Base-by-base conservation (phyloP, 305 asterid species). In the Fraxinus latifolia region DNA sequence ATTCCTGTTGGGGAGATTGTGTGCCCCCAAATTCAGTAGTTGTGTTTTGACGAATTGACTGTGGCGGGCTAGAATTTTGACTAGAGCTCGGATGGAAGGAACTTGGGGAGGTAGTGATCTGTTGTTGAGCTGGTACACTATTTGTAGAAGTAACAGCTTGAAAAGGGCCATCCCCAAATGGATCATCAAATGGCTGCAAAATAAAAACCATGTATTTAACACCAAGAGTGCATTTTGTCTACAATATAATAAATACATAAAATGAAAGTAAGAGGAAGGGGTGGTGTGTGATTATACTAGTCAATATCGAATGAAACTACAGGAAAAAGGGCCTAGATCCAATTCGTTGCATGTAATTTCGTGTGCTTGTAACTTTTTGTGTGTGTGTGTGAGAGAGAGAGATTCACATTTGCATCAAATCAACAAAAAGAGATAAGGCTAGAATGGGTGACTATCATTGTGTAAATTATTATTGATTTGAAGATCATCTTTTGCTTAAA, bases 141-240 rank as follows among this genome's bases (percentile, higher is more conserved):
- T 84, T 87, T 17, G 87, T 1, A 19, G 97, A 76, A 82, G 93
- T 88, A 82, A 89, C 34, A 47, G 99, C 99, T 90, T 60, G 90
- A 86, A 96, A 96, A 19, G 97, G 98, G 70, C 97, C 97, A 83
- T 95, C 98, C 42, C 99, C 99, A 81, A 95, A 95, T 39, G 97
- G 99, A 83, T 96, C 97, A 77, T 90, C 98, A 85, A 91, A 96
- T 70, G 93, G 84, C 98, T 94, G 93, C 90, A 90, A 76, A 79
- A 11, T 11, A 53, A 90, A 74, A 79, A 47, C 19, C 19, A 74
- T 77, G 74, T 9, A 42, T 71, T 77, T 68, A 70, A 29, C 23
- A 62, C 27, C 31, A 8, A 27, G 17, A 44, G 23, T 42, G 80
- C 19, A 42, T 23, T 3, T 62, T 2, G 19, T n/a, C 73, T 65